A percentile compares a stretch with the other conserved stretches of the same genome.
These are phyloP conservation scores for Schoenoplectus tabernaemontani DNA, from an alignment of 202 grass and related monocot species.

Conservation along the genomic window DNA sequence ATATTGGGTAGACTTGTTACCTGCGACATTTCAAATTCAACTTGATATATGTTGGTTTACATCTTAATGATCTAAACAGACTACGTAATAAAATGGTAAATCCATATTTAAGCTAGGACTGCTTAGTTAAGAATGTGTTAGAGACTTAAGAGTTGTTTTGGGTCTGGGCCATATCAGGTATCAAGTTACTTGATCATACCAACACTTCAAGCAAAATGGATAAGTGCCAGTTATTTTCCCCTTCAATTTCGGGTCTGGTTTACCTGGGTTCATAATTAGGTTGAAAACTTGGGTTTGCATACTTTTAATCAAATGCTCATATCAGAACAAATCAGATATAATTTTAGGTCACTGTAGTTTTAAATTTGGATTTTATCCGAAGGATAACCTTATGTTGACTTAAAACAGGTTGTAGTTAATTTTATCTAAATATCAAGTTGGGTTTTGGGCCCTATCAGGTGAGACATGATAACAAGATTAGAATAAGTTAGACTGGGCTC, in stretches of 20 bases:
- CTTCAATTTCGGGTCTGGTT: background rate
- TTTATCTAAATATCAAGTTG: background rate
- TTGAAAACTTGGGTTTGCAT: background rate
- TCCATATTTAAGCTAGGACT: background rate
- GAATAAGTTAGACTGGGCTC: background rate
- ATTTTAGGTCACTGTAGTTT: too few relatives aligned
- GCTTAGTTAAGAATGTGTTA: background rate
- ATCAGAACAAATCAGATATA: background rate
- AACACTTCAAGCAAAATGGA: background rate
- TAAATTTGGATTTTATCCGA: too few relatives aligned
- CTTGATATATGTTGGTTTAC: background rate
- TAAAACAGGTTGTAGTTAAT: background rate
- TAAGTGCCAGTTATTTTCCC: background rate
- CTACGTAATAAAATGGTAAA: background rate
- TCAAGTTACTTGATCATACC: background rate
- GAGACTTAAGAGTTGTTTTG: background rate
- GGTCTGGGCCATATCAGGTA: background rate
- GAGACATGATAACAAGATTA: background rate
- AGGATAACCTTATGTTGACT: too few relatives aligned
- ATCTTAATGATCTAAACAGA: background rate
- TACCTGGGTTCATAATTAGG: background rate
- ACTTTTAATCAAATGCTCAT: too few relatives aligned
- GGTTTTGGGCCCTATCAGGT: background rate
- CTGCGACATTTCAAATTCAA: background rate
- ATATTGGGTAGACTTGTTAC: conserved; percentile 9